Base-by-base conservation (phyloP, 2,329 filamentous ascomycete genomes). In the Aspergillus ibericus region DNA sequence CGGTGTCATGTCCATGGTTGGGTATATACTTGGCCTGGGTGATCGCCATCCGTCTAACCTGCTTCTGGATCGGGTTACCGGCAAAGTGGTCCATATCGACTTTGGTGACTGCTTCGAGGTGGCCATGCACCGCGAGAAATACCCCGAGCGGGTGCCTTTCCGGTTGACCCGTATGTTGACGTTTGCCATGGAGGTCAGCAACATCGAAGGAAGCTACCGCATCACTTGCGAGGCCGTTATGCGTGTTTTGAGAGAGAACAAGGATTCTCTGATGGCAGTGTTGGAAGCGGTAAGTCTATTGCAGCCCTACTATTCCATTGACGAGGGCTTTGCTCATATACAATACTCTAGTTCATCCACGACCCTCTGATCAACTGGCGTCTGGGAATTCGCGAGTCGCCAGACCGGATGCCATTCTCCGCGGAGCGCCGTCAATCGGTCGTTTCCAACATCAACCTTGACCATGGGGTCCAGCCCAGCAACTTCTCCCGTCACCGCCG, bases 1-100 rank as follows among this genome's bases (percentile, higher is more conserved):
- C 1, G 95, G 92, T 67, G 95, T 99, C 69, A 99, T 99, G 95
- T 97, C 92, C n/a, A 99, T 99, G 92, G 95, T 98, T n/a, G 95
- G 95, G 63, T 99, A 99, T 76, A 98, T 99, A 64, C 86, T 99
- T 20, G 96, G 95, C 60, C 82, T 99, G 13, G 95, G 95, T 55
- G 95, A 99, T 78, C 88, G 96, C 49, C 95, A 99, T 78, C 96
- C 96, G 36, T 97, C 92, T 60, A 99, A 99, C 75, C 80, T 99
- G 70, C 96, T 99, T 89, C 88, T 99, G 40, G 95, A 99, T 75
- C 89, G 92, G 38, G 87, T 96, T 61, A 98, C 93, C 1, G 95
- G 95, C 72, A 96, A 96, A 80, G 95, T 99, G 63, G 89, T 99
- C 65, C 95, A 99, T 74, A 98, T 99, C 68, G 95, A 99, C 81